Evolutionary conservation across 2,329 filamentous ascomycete genomes (phyloP), one percentile per base, ranked within the genome.

Genomic region (Talaromyces marneffei): DNA sequence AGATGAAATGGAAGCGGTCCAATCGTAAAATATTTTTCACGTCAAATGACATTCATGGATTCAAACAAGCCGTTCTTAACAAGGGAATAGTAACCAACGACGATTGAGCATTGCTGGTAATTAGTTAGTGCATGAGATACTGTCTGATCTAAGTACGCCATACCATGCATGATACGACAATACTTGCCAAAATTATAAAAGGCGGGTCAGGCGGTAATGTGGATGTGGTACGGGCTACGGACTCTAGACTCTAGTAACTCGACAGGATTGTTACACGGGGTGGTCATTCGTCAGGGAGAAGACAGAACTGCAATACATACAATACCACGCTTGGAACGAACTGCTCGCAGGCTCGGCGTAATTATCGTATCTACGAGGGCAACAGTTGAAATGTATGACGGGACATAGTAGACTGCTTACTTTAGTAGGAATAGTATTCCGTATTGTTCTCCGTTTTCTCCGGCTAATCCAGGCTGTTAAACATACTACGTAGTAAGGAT

Each of bases 121-220:
- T 2, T 44, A 6, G 3, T 4, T n/a, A 27, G 20, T 39, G 33
- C 33, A 14, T 55, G 23, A 29, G 23, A 25, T 56, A 40, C 35
- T 9, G 46, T 33, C 46, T 31, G 25, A 31, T 50, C 46, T 12
- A 33, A 50, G 25, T 20, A 50, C 27, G 7, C 46, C 25, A 31
- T 31, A 20, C 16, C n/a, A 20, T 31, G 29, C 9, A n/a, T 29
- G 44, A 48, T 27, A 48, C 23, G 25, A 25, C 25, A 48, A 29
- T 48, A 48, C 14, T 33, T 33, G 29, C 29, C 48, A 52, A 35
- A 23, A 35, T 52, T 16, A 31, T 29, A 56, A 40, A 31, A 57
- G 31, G 56, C 56, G 56, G 42, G 56, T 58, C 42, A 50, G 54
- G 54, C 54, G 54, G 54, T 57, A 52, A 29, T 55, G 53, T n/a